phyloP scores from a whole-genome alignment of 2,329 filamentous ascomycete species.

The Periconia sp. region DNA sequence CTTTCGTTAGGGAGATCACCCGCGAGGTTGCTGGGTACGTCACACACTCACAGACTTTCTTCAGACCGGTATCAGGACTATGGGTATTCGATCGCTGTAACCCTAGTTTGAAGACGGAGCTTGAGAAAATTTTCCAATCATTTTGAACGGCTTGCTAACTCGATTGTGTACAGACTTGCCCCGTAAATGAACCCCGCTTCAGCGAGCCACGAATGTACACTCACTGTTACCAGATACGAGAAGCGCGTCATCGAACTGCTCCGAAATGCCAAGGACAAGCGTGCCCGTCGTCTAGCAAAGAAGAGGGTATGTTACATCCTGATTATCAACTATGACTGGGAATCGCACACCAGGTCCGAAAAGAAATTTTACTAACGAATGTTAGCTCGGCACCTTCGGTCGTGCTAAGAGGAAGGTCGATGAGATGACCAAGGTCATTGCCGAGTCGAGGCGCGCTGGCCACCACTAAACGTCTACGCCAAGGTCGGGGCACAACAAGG shows the following conservation, averaged over 20 bases:
- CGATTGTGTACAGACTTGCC: conserved; percentile 43
- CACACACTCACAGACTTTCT: conserved; percentile 11
- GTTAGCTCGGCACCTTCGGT: conserved; percentile 93
- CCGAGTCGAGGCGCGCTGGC: conserved; percentile 84
- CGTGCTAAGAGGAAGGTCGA: conserved; percentile 99
- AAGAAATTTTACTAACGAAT: conserved; percentile 31
- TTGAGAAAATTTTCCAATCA: background rate
- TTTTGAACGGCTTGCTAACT: conserved; percentile 13
- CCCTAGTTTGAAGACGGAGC: too few relatives aligned
- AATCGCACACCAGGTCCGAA: conserved; percentile 1
- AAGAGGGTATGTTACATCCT: conserved; percentile 76
- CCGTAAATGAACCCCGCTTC: conserved; percentile 30
- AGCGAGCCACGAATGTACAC: conserved; percentile 2
- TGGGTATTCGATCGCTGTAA: too few relatives aligned
- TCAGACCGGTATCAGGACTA: too few relatives aligned
- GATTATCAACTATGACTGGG: conserved; percentile 4
- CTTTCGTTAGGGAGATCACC: conserved; percentile 95
- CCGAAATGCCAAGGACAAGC: conserved; percentile 99
- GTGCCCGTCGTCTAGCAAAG: conserved; percentile 98
- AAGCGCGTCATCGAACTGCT: conserved; percentile 98
- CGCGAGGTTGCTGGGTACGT: conserved; percentile 96
- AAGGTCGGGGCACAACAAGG: conserved; percentile 23
- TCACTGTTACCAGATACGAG: conserved; percentile 65
- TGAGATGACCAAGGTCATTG: conserved; percentile 97
- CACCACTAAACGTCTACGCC: conserved; percentile 62